Conservation (phyloP, 257 asterid genomes). For the Thymus mandschuricus region DNA sequence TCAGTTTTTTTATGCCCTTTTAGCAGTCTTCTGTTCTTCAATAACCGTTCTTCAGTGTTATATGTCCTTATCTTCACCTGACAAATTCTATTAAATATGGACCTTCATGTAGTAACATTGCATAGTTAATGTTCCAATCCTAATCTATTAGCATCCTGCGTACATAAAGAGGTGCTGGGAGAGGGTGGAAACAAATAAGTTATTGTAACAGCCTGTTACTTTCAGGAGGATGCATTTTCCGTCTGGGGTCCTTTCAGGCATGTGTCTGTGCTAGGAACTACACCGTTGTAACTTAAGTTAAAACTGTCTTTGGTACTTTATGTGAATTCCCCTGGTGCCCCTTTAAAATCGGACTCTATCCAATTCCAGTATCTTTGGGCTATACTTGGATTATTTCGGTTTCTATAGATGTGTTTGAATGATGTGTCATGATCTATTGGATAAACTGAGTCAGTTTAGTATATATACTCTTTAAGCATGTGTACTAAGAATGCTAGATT, state of each 20-base stretch:
- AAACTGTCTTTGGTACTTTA: neutral
- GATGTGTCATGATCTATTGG: neutral
- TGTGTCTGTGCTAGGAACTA: neutral
- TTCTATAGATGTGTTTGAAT: neutral
- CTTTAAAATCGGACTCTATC: neutral
- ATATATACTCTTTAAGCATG: neutral
- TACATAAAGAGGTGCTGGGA: neutral
- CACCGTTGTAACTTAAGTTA: neutral
- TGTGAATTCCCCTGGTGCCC: neutral
- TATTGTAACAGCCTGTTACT: neutral
- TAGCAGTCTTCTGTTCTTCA: neutral
- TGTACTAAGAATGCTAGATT: neutral
- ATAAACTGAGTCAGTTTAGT: neutral
- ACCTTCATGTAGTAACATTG: neutral
- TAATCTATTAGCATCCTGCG: neutral
- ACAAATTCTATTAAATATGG: neutral
- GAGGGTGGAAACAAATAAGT: neutral
- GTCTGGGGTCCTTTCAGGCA: neutral
- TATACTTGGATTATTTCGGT: neutral
- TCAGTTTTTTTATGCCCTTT: neutral
- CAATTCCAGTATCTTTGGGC: too few species aligned
- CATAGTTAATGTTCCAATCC: neutral
- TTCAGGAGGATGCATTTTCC: neutral
- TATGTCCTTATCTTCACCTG: neutral
- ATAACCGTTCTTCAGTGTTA: neutral